Conservation (phyloP, 1,284 basidiomycete species). For the Tilletia caries region DNA sequence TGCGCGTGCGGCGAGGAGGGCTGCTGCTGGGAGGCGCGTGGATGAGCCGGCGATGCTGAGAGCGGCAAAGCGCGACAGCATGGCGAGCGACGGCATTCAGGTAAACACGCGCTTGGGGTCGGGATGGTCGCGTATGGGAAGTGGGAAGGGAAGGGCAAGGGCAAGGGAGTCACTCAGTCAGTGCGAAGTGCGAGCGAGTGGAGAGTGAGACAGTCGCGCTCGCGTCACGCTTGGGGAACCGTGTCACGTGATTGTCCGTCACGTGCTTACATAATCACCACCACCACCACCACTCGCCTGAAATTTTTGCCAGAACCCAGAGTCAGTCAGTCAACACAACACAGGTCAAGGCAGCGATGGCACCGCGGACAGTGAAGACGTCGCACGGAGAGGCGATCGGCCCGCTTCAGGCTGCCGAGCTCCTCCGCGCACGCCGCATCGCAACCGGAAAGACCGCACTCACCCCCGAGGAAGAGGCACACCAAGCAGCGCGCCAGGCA, state of each 20-base stretch:
- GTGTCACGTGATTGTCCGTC: too few species aligned
- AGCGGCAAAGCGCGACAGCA: slow-evolving; percentile 6
- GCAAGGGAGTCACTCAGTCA: background rate
- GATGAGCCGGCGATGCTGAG: slow-evolving; percentile 5
- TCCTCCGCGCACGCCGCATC: background rate
- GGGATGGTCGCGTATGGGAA: background rate
- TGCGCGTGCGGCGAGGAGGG: background rate
- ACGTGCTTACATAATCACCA: too few species aligned
- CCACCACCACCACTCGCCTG: too few species aligned
- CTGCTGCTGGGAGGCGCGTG: background rate
- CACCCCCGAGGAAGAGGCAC: background rate
- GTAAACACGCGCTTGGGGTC: too few species aligned
- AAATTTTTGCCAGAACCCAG: too few species aligned
- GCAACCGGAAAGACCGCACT: background rate
- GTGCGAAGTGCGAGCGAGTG: background rate
- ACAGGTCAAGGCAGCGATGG: background rate
- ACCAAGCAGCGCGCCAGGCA: background rate
- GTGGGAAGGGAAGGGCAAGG: too few species aligned
- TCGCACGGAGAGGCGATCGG: slow-evolving; percentile 11
- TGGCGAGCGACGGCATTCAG: background rate
- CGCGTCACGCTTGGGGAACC: background rate
- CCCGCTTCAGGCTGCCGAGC: background rate
- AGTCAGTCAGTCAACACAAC: too few species aligned
- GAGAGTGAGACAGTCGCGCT: background rate
- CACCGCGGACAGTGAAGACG: slow-evolving; percentile 5